Conservation (phyloP, 2,329 filamentous ascomycete species). For the Venturiaceae sp. region DNA sequence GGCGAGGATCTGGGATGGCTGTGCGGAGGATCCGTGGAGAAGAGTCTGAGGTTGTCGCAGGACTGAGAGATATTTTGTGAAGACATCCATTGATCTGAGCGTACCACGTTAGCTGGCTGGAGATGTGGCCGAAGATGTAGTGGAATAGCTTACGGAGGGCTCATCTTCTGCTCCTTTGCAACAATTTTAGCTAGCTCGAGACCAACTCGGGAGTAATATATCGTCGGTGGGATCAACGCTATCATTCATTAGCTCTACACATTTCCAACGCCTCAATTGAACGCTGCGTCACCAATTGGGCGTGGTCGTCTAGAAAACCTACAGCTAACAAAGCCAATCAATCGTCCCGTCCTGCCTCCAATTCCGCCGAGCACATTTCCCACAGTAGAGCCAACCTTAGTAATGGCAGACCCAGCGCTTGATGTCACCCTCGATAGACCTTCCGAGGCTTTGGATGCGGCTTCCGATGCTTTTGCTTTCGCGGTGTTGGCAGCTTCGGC, state of each 20-base stretch:
- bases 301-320: slow-evolving; percentile 31
- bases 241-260: neutral
- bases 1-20: slow-evolving; percentile 45
- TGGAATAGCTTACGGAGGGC: slow-evolving; percentile 69
- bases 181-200: slow-evolving; percentile 83
- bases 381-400: slow-evolving; percentile 42
- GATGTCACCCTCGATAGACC: slow-evolving; percentile 74
- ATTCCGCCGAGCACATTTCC: slow-evolving; percentile 60
- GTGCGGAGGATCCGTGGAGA: slow-evolving; percentile 27
- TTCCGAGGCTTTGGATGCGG: slow-evolving; percentile 59
- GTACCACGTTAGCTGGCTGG: neutral
- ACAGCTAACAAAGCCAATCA: slow-evolving; percentile 81
- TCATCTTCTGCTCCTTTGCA: slow-evolving; percentile 82
- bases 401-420: slow-evolving; percentile 68
- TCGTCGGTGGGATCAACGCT: slow-evolving; percentile 54
- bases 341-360: slow-evolving; percentile 72
- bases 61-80: slow-evolving; percentile 47
- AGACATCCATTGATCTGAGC: slow-evolving; percentile 8
- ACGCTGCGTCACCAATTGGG: neutral
- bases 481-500: slow-evolving; percentile 35
- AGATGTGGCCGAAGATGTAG: slow-evolving; percentile 5
- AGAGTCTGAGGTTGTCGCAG: slow-evolving; percentile 14
- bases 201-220: slow-evolving; percentile 88
- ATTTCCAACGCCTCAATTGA: neutral
- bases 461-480: slow-evolving; percentile 33